Conservation (phyloP, 352 stramenopile species). For the Phytophthora idaei region DNA sequence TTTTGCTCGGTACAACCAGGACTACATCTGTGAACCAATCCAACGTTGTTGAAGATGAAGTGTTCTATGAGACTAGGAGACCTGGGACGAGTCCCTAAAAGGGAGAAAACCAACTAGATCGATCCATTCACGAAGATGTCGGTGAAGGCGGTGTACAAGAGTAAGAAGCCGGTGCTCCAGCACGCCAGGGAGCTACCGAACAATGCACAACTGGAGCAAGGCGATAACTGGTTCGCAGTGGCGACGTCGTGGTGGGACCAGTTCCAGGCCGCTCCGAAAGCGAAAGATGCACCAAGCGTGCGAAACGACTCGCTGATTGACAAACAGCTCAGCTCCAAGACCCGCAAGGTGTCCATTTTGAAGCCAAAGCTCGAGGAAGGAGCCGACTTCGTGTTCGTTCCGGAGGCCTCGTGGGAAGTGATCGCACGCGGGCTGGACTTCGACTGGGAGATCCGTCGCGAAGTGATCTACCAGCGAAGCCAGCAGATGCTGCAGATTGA, state of each 20-base stretch:
- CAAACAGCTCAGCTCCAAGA: constrained; percentile 19
- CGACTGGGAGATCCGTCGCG: constrained; percentile 31
- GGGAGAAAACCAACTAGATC: not conserved
- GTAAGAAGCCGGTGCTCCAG: constrained; percentile 9
- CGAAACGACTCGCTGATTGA: constrained; percentile 30
- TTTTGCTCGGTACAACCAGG: too few relatives aligned
- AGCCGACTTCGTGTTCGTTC: constrained; percentile 28
- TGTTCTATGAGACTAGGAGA: not conserved
- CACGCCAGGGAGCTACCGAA: constrained; percentile 8
- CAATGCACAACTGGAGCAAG: constrained; percentile 22
- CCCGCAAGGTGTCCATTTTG: constrained; percentile 22
- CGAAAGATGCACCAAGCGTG: constrained; percentile 14
- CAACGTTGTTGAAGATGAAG: too few relatives aligned
- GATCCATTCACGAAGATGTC: not conserved
- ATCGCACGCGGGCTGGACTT: constrained; percentile 19
- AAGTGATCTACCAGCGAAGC: constrained; percentile 27
- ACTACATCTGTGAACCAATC: too few relatives aligned
- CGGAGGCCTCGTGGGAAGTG: constrained; percentile 17
- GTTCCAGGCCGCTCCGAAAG: constrained; percentile 14
- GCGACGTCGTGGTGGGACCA: constrained; percentile 25
- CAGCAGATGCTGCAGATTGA: constrained; percentile 19
- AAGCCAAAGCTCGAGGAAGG: constrained; percentile 28
- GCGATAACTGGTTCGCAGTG: constrained; percentile 28
- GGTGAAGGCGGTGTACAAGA: not conserved
- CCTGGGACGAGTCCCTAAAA: not conserved